Conservation (phyloP, 2,329 filamentous ascomycete genomes). For the Bipolaris gigantea region DNA sequence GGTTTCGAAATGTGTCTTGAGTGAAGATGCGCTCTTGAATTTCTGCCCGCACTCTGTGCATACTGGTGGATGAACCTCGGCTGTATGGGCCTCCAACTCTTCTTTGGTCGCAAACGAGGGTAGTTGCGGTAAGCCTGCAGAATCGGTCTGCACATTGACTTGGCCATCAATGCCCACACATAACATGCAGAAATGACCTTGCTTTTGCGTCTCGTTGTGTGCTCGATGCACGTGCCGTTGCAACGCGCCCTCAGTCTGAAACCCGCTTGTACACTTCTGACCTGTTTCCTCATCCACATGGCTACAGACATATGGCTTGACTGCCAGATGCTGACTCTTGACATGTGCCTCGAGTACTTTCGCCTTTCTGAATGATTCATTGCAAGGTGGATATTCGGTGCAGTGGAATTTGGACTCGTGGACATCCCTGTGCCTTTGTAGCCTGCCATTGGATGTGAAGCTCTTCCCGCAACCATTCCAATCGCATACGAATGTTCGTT, state of each 20-base stretch:
- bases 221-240: constrained; percentile 70
- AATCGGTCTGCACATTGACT: constrained; percentile 26
- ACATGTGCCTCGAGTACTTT: constrained; percentile 84
- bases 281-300: constrained; percentile 58
- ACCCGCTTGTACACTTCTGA: constrained; percentile 65
- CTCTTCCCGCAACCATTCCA: constrained; percentile 73
- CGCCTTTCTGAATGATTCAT: constrained; percentile 81
- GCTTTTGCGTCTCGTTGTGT: constrained; percentile 61
- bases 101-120: constrained; percentile 68
- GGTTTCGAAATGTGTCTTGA: constrained; percentile 72
- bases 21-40: constrained; percentile 58
- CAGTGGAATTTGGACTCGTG: constrained; percentile 80
- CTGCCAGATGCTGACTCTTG: constrained; percentile 70
- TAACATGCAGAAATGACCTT: constrained; percentile 73
- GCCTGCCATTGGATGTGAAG: constrained; percentile 77
- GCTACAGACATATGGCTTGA: constrained; percentile 71
- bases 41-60: constrained; percentile 74
- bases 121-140: constrained; percentile 5
- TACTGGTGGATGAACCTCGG: constrained; percentile 67
- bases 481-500: constrained; percentile 71
- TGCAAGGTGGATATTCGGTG: constrained; percentile 68
- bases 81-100: constrained; percentile 73
- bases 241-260: constrained; percentile 72
- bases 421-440: constrained; percentile 75
- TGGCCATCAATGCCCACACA: constrained; percentile 54